Percentiles rank a stretch among this genome's conserved stretches.
These are phyloP conservation scores for Reticulascus tulasneorum DNA, from an alignment of 2,329 filamentous ascomycete genomes.

Conservation along the genomic window DNA sequence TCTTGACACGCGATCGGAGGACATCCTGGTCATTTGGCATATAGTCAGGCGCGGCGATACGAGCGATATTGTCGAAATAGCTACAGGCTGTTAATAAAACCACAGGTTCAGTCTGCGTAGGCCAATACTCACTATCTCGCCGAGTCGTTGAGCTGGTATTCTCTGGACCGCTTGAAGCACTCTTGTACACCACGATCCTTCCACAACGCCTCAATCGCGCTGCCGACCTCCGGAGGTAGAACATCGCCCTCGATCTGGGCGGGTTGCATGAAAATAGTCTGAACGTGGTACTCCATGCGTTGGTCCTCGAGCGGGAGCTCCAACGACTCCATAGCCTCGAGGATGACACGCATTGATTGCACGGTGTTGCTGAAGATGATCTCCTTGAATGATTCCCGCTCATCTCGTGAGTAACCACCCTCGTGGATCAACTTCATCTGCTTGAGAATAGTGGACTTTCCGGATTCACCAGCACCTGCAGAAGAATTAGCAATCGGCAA, in stretches of 20 bases:
- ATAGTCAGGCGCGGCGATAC: conserved; percentile 87
- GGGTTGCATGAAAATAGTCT: conserved; percentile 98
- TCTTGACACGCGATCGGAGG: conserved; percentile 93
- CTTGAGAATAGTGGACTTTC: conserved; percentile 91
- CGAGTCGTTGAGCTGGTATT: conserved; percentile 95
- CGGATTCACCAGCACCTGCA: conserved; percentile 92
- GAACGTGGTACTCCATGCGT: conserved; percentile 93
- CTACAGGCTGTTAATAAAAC: conserved; percentile 38
- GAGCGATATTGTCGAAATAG: conserved; percentile 93
- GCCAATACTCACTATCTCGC: conserved; percentile 78
- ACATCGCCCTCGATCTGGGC: conserved; percentile 95
- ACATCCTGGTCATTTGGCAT: conserved; percentile 95
- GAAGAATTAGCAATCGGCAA: conserved; percentile 14
- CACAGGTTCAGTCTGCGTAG: neutral
- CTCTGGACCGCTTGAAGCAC: conserved; percentile 91
- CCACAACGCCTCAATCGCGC: conserved; percentile 89
- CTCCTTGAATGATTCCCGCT: conserved; percentile 67
- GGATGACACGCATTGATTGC: conserved; percentile 66
- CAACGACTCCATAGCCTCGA: conserved; percentile 65
- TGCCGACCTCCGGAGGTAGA: conserved; percentile 89
- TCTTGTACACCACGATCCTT: conserved; percentile 89
- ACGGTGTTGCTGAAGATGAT: conserved; percentile 70
- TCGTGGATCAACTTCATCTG: conserved; percentile 99
- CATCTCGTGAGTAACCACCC: conserved; percentile 94
- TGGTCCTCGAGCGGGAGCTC: conserved; percentile 84